phyloP scores from a whole-genome alignment of 371 early-diverging fungal genomes.

The Encephalitozoon romaleae region DNA sequence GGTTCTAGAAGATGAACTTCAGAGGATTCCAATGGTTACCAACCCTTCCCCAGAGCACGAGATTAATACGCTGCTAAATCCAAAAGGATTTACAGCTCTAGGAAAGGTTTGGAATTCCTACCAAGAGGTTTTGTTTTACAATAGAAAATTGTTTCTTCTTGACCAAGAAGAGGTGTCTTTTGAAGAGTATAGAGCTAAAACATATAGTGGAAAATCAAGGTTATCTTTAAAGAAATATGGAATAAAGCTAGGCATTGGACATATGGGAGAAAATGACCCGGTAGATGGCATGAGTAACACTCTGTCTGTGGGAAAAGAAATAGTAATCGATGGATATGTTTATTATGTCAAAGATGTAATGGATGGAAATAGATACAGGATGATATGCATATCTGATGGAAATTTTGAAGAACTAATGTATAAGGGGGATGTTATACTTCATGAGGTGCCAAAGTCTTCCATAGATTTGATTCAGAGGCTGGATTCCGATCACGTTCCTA shows the following conservation, averaged over 20 bases:
- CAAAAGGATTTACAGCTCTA: constrained; percentile 5
- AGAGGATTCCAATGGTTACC: not conserved
- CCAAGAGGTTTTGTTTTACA: not conserved
- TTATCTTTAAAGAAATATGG: not conserved
- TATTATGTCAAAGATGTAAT: not conserved
- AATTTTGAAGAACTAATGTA: not conserved
- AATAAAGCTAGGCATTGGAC: not conserved
- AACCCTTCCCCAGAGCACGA: not conserved
- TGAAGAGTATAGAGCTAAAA: constrained; percentile 15
- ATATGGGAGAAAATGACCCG: not conserved
- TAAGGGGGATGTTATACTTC: not conserved
- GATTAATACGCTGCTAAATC: constrained; percentile 15
- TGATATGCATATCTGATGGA: not conserved
- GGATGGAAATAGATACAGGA: not conserved
- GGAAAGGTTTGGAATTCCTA: constrained; percentile 44
- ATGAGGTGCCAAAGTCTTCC: not conserved
- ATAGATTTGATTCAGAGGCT: not conserved
- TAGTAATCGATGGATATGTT: not conserved
- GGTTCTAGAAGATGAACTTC: constrained; percentile 16
- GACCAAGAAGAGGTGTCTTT: not conserved
- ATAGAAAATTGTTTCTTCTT: not conserved
- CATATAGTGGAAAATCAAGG: not conserved
- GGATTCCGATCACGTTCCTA: not conserved
- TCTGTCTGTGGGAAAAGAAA: not conserved
- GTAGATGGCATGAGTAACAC: not conserved